Evolutionary conservation across 768 basidiomycete species (phyloP).

Genomic region (Coprinopsis sp.): DNA sequence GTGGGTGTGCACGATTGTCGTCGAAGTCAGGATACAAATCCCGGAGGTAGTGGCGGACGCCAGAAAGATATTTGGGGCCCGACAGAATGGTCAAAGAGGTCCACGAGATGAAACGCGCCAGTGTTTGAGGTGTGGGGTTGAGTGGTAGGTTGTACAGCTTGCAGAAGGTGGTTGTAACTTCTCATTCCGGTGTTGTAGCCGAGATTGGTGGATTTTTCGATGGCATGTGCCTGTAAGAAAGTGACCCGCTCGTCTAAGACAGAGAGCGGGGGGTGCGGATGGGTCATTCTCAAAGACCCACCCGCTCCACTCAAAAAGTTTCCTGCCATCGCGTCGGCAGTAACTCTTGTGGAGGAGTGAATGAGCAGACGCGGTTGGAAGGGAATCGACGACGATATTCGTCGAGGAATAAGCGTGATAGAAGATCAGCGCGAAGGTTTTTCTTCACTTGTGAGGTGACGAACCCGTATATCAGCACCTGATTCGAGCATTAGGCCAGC

Average conservation of each 20-base stretch:
- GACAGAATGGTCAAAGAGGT: conserved; percentile 17
- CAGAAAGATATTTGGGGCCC: conserved; percentile 21
- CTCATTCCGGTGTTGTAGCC: conserved; percentile 19
- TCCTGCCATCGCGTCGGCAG: conserved; percentile 16
- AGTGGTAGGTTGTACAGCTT: conserved; percentile 10
- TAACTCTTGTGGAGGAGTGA: conserved; percentile 14
- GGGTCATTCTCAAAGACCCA: neutral
- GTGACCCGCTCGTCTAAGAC: conserved; percentile 14
- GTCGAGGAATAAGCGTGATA: conserved; percentile 13
- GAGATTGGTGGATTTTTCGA: conserved; percentile 13
- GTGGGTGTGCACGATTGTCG: conserved; percentile 10
- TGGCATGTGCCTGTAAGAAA: conserved; percentile 17
- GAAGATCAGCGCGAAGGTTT: conserved; percentile 14
- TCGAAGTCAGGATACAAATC: conserved; percentile 22
- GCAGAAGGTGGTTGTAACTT: conserved; percentile 19
- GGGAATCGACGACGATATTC: conserved; percentile 6
- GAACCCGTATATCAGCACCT: conserved; percentile 14
- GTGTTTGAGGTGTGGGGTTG: conserved; percentile 16
- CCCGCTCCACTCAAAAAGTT: conserved; percentile 16
- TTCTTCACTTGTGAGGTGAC: conserved; percentile 15
- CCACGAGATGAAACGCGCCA: conserved; percentile 16
- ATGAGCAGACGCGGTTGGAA: conserved; percentile 14
- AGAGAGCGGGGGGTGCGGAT: conserved; percentile 10
- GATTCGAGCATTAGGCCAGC: conserved; percentile 12
- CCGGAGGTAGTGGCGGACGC: conserved; percentile 18